phyloP scores from a whole-genome alignment of 1,284 basidiomycete genomes.

The Apiotrichum laibachii region DNA sequence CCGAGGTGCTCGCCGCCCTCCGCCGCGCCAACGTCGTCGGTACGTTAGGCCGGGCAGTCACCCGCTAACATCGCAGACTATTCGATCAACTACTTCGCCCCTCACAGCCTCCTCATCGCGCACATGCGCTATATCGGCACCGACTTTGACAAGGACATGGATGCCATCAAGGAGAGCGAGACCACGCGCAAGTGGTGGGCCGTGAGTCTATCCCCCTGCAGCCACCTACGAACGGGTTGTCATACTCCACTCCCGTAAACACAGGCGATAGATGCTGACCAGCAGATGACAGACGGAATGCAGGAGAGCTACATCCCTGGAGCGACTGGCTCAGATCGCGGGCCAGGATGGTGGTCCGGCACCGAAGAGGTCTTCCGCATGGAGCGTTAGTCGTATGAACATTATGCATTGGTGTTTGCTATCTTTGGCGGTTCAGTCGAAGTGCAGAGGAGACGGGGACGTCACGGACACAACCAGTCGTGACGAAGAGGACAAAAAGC shows the following conservation, averaged over 20 bases:
- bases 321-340: conserved; percentile 65
- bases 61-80: conserved; percentile 57
- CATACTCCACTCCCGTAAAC: too few species aligned
- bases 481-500: too few species aligned
- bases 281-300: conserved; percentile 62
- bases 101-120: conserved; percentile 62
- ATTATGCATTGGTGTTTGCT: too few species aligned
- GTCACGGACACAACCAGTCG: too few species aligned
- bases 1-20: conserved; percentile 65
- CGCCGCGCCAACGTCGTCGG: conserved; percentile 63
- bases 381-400: conserved; percentile 53
- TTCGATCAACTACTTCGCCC: conserved; percentile 67
- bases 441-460: too few species aligned
- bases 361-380: conserved; percentile 71
- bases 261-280: background rate
- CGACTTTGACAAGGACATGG: conserved; percentile 68
- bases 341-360: conserved; percentile 69
- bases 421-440: too few species aligned
- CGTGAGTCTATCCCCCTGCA: conserved; percentile 53
- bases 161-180: conserved; percentile 60
- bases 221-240: too few species aligned
- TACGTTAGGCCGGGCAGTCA: conserved; percentile 14
- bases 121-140: conserved; percentile 52
- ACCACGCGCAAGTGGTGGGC: conserved; percentile 73
- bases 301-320: conserved; percentile 69